phyloP scores from a whole-genome alignment of 805 yeast genomes.

The Ogataea paraovalis region DNA sequence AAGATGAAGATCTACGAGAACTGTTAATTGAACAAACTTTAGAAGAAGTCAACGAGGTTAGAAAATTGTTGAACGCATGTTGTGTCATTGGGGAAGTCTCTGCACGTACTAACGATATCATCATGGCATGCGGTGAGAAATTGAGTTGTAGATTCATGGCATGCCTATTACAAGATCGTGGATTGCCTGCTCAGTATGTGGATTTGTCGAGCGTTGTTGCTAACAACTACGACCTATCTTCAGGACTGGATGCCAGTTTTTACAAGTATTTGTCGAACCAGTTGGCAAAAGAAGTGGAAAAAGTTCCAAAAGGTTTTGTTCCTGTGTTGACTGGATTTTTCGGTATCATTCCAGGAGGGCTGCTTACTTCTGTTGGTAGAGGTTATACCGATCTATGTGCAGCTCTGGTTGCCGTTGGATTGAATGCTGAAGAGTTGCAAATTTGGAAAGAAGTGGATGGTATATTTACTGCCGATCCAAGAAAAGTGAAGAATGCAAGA shows the following conservation, averaged over 20 bases:
- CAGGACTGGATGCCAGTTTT: slow-evolving; percentile 64
- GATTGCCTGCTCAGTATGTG: slow-evolving; percentile 71
- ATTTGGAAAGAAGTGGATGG: slow-evolving; percentile 99
- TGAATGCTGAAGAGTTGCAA: slow-evolving; percentile 88
- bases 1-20: slow-evolving; percentile 40
- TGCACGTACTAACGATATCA: slow-evolving; percentile 79
- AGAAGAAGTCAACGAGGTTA: slow-evolving; percentile 62
- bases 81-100: slow-evolving; percentile 89
- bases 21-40: slow-evolving; percentile 57
- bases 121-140: slow-evolving; percentile 93
- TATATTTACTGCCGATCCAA: slow-evolving; percentile 96
- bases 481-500: slow-evolving; percentile 89
- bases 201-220: slow-evolving; percentile 77
- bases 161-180: slow-evolving; percentile 76
- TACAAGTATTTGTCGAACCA: slow-evolving; percentile 52
- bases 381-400: slow-evolving; percentile 98
- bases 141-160: slow-evolving; percentile 87
- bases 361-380: slow-evolving; percentile 89
- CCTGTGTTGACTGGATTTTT: slow-evolving; percentile 97
- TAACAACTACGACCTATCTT: slow-evolving; percentile 45
- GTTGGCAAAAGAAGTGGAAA: slow-evolving; percentile 47
- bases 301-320: slow-evolving; percentile 40
- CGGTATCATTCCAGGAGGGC: slow-evolving; percentile 94
- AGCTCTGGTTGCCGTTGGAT: slow-evolving; percentile 91
- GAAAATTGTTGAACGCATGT: slow-evolving; percentile 77